A percentile compares a stretch with the other conserved stretches of the same genome.
Evolutionary conservation across 352 stramenopile species (phyloP).

Genomic region (Phytophthora chlamydospora): DNA sequence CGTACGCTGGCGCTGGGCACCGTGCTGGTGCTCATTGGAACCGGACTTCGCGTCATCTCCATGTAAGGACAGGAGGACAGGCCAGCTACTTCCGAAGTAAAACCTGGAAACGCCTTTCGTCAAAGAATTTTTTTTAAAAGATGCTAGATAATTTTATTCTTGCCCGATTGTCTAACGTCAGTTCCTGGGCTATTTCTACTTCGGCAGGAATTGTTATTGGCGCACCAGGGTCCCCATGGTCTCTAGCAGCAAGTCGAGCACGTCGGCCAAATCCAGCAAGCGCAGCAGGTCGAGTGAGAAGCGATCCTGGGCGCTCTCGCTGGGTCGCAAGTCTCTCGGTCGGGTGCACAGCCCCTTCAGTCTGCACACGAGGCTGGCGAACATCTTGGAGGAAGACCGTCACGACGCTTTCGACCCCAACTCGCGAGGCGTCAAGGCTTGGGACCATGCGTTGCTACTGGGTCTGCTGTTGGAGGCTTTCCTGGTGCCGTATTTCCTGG

Average conservation of each 20-base stretch:
- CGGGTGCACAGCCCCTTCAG: slow-evolving; percentile 17
- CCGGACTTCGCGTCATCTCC: slow-evolving; percentile 67
- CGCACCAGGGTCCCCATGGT: no score
- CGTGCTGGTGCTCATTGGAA: slow-evolving; percentile 70
- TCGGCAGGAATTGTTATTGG: neutral
- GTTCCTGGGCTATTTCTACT: slow-evolving; percentile 2
- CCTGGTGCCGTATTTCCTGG: slow-evolving; percentile 59
- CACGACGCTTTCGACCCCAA: slow-evolving; percentile 57
- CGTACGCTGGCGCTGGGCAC: slow-evolving; percentile 64
- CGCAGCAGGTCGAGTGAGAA: neutral
- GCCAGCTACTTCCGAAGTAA: neutral
- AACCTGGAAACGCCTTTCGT: no score
- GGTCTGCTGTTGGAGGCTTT: slow-evolving; percentile 57
- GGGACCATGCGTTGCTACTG: slow-evolving; percentile 56
- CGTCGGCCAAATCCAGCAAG: slow-evolving; percentile 6
- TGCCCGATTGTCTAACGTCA: slow-evolving; percentile 7
- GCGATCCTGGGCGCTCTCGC: slow-evolving; percentile 12
- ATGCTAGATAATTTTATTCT: neutral
- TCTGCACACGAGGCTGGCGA: slow-evolving; percentile 15
- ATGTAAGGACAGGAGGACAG: slow-evolving; percentile 23
- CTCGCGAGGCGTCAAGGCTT: slow-evolving; percentile 38
- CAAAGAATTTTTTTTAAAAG: slow-evolving; percentile 1
- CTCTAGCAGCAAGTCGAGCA: neutral
- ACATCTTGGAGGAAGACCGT: slow-evolving; percentile 25
- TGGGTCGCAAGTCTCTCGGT: slow-evolving; percentile 18